A percentile compares a stretch with the other conserved stretches of the same genome.
phyloP scores from a whole-genome alignment of 768 basidiomycete species.

The Russula griseocarnosa region DNA sequence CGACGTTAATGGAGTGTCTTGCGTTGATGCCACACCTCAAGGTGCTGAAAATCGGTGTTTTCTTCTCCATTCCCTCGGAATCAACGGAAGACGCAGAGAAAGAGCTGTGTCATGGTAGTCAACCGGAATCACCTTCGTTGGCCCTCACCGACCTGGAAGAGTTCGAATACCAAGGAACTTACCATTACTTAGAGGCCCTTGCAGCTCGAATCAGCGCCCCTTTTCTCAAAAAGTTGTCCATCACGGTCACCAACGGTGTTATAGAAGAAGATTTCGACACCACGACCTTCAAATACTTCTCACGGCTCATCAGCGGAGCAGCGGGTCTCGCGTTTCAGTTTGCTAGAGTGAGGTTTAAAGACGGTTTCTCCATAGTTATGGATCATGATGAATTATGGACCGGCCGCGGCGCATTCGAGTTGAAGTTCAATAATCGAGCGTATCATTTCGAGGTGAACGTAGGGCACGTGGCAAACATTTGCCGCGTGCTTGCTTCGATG shows the following conservation, averaged over 20 bases:
- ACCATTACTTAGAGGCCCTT: neutral
- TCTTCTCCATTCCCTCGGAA: neutral
- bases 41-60: neutral
- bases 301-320: neutral
- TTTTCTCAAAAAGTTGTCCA: conserved; percentile 2
- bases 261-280: too few species aligned
- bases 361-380: conserved; percentile 4
- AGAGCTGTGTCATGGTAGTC: too few species aligned
- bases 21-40: neutral
- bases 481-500: neutral
- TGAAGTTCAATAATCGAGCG: neutral
- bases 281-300: neutral
- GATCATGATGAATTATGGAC: conserved; percentile 7
- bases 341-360: neutral
- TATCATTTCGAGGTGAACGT: neutral
- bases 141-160: neutral
- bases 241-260: neutral
- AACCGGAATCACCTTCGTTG: neutral
- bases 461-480: neutral
- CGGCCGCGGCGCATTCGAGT: conserved; percentile 5
- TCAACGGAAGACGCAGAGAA: too few species aligned
- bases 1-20: neutral
- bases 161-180: neutral
- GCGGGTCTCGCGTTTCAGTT: neutral
- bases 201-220: neutral